Base-by-base conservation (phyloP, 2,329 filamentous ascomycete genomes). In the Phaeophleospora eucalypticola region DNA sequence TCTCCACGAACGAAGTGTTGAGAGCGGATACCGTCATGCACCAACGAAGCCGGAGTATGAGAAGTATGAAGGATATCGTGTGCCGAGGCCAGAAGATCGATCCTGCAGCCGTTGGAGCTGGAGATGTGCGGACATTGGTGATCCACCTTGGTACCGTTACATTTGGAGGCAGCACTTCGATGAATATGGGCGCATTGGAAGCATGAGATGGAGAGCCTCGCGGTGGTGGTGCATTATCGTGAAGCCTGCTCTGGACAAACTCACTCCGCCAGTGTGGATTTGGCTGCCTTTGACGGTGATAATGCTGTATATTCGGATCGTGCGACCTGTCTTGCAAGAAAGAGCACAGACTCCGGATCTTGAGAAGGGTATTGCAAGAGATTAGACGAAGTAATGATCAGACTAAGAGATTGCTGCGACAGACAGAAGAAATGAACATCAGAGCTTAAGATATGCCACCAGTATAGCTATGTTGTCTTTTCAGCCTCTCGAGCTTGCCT, bases 101-200 rank as follows among this genome's bases (percentile, higher is more conserved):
- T 2, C 35, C 19, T 51, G 48, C 18, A 46, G 42, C 36, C 34
- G 21, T n/a, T 48, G 38, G 45, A 51, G 44, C 19, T 53, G 48
- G 45, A 41, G 51, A 36, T 48, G 48, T 34, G 45, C 44, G n/a
- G 48, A 48, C 12, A 46, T 48, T 42, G 48, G 27, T n/a, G 45
- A 51, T 48, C 45, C 51, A 17, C 51, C 51, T 3, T 48, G 48
- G 45, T 51, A 53, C 24, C 41, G 43, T 16, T 48, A 46, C 21
- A 39, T 53, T 4, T 53, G 51, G 48, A 41, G 43, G 4, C 16
- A 10, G 8, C 48, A 51, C n/a, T 51, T 53, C 19, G 44, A 53
- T 27, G 34, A 46, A 14, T 45, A 36, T 44, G 51, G 51, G 2
- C 34, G 47, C 4, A 43, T 51, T 9, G 51, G 51, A 10, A 39